Percentiles rank a stretch among this genome's conserved stretches.
Conservation (phyloP, 2,329 filamentous ascomycete genomes). For the Knoxdaviesia capensis region DNA sequence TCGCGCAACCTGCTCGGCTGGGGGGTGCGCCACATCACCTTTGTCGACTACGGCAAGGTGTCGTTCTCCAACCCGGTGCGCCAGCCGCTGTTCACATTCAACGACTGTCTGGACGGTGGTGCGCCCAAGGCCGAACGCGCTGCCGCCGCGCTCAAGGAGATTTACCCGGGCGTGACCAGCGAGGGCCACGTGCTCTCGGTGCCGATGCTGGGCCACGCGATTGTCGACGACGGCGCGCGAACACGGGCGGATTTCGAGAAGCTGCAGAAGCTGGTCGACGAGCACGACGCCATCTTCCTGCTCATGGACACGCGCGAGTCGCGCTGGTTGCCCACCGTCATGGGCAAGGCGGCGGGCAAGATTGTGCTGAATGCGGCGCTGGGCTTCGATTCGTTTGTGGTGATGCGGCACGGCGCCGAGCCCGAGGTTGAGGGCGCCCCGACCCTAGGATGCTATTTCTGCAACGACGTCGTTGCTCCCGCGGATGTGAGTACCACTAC, state of each 20-base stretch:
- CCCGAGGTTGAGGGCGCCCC: slow-evolving; percentile 32
- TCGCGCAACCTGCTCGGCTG: slow-evolving; percentile 83
- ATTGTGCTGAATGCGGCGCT: slow-evolving; percentile 93
- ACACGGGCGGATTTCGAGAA: slow-evolving; percentile 56
- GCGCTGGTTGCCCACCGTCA: slow-evolving; percentile 85
- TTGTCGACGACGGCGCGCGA: slow-evolving; percentile 44
- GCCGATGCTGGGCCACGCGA: slow-evolving; percentile 87
- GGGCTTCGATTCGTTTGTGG: slow-evolving; percentile 90
- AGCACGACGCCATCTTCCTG: slow-evolving; percentile 86
- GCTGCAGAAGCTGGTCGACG: slow-evolving; percentile 53
- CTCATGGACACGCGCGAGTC: slow-evolving; percentile 93
- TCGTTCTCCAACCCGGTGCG: slow-evolving; percentile 94
- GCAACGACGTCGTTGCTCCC: slow-evolving; percentile 91
- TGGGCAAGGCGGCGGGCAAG: slow-evolving; percentile 83
- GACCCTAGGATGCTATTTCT: slow-evolving; percentile 89
- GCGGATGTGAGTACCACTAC: slow-evolving; percentile 49
- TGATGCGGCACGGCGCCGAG: slow-evolving; percentile 81
- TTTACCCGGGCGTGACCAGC: slow-evolving; percentile 78
- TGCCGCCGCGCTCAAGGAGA: slow-evolving; percentile 59
- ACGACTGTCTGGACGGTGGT: slow-evolving; percentile 73
- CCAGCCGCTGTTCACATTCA: slow-evolving; percentile 79
- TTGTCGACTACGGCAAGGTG: slow-evolving; percentile 82
- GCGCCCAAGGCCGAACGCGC: slow-evolving; percentile 66
- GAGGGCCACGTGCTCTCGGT: slow-evolving; percentile 67
- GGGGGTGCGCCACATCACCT: slow-evolving; percentile 89